Percentiles rank a stretch among this genome's conserved stretches.
These are phyloP conservation scores for Malassezia furfur DNA, from an alignment of 1,284 basidiomycete genomes.

Conservation along the genomic window DNA sequence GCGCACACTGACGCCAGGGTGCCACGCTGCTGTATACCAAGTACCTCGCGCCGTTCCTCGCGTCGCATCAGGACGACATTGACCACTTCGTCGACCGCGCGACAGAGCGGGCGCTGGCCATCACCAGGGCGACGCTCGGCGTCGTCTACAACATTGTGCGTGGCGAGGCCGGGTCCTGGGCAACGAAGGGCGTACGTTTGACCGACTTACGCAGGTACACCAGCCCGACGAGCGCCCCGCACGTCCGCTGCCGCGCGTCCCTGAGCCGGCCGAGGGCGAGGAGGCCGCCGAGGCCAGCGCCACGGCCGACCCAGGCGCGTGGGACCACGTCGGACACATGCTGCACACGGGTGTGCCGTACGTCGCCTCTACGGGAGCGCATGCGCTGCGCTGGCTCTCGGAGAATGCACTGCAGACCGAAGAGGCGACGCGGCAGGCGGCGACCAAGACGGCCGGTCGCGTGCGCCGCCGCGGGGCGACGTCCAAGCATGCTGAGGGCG, in stretches of 20 bases:
- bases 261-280: not conserved
- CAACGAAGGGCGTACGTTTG: not conserved
- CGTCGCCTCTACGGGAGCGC: not conserved
- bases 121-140: not conserved
- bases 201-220: not conserved
- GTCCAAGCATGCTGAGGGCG: not conserved
- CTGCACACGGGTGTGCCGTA: not conserved
- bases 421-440: not conserved
- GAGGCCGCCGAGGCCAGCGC: no score
- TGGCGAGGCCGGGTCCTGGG: not conserved
- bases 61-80: slow-evolving; percentile 12
- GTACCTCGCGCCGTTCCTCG: slow-evolving; percentile 16
- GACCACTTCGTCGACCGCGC: slow-evolving; percentile 3
- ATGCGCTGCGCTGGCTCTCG: slow-evolving; percentile 1
- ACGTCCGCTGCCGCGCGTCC: not conserved
- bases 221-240: not conserved
- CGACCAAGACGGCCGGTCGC: not conserved
- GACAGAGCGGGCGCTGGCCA: not conserved
- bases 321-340: not conserved
- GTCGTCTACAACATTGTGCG: slow-evolving; percentile 4
- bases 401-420: not conserved
- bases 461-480: not conserved
- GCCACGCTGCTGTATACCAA: slow-evolving; percentile 3
- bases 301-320: not conserved
- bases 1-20: not conserved